Evolutionary conservation across 305 asterid genomes (phyloP).

Genomic region (Fraxinus baroniana): DNA sequence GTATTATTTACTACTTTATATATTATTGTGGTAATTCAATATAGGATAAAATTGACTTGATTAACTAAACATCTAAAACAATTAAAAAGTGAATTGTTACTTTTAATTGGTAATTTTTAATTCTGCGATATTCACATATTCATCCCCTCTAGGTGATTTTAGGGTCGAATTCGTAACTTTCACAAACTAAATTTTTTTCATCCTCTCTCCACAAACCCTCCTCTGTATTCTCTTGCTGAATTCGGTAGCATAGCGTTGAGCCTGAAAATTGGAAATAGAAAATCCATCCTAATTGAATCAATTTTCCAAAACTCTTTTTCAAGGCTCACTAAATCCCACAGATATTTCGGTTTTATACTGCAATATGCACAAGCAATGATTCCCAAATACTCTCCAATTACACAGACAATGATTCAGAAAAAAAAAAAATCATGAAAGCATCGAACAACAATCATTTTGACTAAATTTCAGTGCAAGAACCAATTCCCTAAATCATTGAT

Average conservation of each 20-base stretch:
- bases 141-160: too few species aligned
- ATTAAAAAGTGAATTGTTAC: too few species aligned
- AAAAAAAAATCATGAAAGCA: not conserved
- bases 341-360: not conserved
- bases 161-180: not conserved
- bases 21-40: too few species aligned
- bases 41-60: too few species aligned
- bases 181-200: not conserved
- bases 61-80: too few species aligned
- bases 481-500: not conserved
- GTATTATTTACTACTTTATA: too few species aligned
- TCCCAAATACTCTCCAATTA: not conserved
- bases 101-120: too few species aligned
- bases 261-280: not conserved
- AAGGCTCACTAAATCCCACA: too few species aligned
- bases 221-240: not conserved
- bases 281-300: not conserved
- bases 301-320: not conserved
- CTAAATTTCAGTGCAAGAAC: constrained; percentile 4
- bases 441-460: constrained; percentile 5
- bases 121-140: too few species aligned
- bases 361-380: not conserved
- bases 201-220: not conserved
- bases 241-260: not conserved
- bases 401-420: not conserved